Evolutionary conservation across 2,329 filamentous ascomycete genomes (phyloP).

Genomic region (Sordariomycetes sp.): DNA sequence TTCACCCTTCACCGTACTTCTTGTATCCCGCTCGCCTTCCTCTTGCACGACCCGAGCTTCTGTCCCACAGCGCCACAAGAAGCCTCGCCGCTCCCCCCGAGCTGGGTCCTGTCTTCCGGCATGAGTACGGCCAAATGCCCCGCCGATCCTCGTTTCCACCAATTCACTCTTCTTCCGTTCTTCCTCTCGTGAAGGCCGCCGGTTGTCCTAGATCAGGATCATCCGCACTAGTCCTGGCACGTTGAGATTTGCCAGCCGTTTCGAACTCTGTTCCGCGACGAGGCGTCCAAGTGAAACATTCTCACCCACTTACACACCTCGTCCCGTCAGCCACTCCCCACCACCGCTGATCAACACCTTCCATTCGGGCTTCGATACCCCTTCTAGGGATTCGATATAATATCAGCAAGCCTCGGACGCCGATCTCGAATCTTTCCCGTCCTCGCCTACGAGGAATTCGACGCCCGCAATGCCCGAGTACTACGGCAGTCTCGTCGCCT

Average conservation of each 20-base stretch:
- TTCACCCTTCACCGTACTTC: neutral
- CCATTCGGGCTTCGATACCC: neutral
- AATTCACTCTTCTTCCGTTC: neutral
- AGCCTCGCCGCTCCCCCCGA: neutral
- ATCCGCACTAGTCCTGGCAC: neutral
- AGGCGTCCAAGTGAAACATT: neutral
- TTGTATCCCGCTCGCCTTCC: neutral
- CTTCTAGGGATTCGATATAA: neutral
- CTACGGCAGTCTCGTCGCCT: conserved; percentile 43
- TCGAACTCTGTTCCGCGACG: neutral
- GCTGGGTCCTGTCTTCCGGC: neutral
- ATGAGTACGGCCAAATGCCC: neutral
- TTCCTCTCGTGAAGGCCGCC: neutral
- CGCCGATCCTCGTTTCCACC: neutral
- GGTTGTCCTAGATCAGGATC: neutral
- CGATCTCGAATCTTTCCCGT: neutral
- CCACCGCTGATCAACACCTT: neutral
- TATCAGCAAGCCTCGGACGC: neutral
- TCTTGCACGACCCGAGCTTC: conserved; percentile 1
- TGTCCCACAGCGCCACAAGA: neutral
- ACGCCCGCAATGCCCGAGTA: neutral
- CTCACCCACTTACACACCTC: neutral
- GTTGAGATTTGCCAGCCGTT: neutral
- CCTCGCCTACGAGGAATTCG: conserved; percentile 6
- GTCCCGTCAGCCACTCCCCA: neutral